Percentiles rank a stretch among this genome's conserved stretches.
Conservation (phyloP, 1,284 basidiomycete genomes). For the Abortiporus biennis region DNA sequence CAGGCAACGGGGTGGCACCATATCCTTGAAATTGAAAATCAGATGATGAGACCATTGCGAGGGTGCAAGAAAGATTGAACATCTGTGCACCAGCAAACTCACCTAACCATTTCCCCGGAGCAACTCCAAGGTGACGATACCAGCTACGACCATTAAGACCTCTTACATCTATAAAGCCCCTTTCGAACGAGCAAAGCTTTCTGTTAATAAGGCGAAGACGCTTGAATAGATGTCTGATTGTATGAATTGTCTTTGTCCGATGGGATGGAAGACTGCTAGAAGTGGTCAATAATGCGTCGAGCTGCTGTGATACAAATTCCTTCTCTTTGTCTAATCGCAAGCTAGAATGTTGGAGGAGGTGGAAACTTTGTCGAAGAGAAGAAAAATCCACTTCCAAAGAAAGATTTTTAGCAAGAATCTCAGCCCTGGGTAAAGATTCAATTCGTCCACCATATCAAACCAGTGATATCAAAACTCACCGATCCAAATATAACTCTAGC, state of each 20-base stretch:
- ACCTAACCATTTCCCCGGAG: slow-evolving; percentile 89
- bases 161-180: slow-evolving; percentile 75
- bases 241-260: slow-evolving; percentile 8
- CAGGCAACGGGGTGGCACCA: slow-evolving; percentile 83
- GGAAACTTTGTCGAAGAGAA: slow-evolving; percentile 44
- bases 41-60: neutral
- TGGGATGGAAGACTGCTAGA: slow-evolving; percentile 9
- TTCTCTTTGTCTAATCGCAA: slow-evolving; percentile 48
- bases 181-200: slow-evolving; percentile 73
- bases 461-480: slow-evolving; percentile 24
- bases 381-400: slow-evolving; percentile 22
- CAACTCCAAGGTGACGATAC: slow-evolving; percentile 83
- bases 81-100: slow-evolving; percentile 17
- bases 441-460: neutral
- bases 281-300: too few relatives aligned
- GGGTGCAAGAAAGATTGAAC: slow-evolving; percentile 1
- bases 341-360: slow-evolving; percentile 45
- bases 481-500: slow-evolving; percentile 42
- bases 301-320: too few relatives aligned
- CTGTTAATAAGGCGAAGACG: slow-evolving; percentile 64
- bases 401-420: slow-evolving; percentile 20
- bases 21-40: slow-evolving; percentile 47
- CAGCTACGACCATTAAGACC: slow-evolving; percentile 82
- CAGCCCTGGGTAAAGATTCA: slow-evolving; percentile 21
- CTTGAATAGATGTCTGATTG: slow-evolving; percentile 52